Percentiles rank a stretch among this genome's conserved stretches.
phyloP scores from a whole-genome alignment of 768 basidiomycete species.

The Pleurotus giganteus region DNA sequence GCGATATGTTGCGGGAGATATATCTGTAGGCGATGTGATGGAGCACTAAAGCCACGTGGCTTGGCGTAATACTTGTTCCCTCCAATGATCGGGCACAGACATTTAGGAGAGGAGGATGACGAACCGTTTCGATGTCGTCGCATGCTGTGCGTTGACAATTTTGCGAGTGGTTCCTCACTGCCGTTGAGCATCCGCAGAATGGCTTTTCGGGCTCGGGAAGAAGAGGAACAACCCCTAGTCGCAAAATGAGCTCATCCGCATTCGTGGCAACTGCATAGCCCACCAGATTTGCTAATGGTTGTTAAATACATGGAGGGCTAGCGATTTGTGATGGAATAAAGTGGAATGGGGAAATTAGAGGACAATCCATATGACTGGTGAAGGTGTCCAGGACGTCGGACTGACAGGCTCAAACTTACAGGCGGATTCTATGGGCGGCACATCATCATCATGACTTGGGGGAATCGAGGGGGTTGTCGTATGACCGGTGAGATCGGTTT shows the following conservation, averaged over 20 bases:
- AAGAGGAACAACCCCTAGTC: background rate
- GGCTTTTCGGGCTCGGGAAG: background rate
- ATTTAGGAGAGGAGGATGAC: background rate
- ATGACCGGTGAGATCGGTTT: constrained; percentile 10
- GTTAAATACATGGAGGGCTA: background rate
- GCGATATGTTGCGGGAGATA: background rate
- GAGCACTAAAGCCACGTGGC: background rate
- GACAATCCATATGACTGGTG: background rate
- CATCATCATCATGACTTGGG: background rate
- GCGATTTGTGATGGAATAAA: background rate
- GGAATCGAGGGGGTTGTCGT: background rate
- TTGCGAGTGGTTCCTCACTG: background rate
- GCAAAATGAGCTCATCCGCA: constrained; percentile 4
- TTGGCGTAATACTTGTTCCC: background rate
- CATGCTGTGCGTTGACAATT: too few species aligned
- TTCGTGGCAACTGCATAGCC: constrained; percentile 7
- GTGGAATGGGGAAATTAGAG: background rate
- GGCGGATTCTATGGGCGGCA: too few species aligned
- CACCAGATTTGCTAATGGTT: too few species aligned
- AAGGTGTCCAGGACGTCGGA: too few species aligned
- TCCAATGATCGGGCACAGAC: background rate
- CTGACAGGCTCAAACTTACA: too few species aligned
- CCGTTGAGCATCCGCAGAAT: background rate
- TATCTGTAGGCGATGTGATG: background rate
- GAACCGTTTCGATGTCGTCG: constrained; percentile 4